phyloP scores from a whole-genome alignment of 2,329 filamentous ascomycete genomes.

The Epichloe glyceriae region DNA sequence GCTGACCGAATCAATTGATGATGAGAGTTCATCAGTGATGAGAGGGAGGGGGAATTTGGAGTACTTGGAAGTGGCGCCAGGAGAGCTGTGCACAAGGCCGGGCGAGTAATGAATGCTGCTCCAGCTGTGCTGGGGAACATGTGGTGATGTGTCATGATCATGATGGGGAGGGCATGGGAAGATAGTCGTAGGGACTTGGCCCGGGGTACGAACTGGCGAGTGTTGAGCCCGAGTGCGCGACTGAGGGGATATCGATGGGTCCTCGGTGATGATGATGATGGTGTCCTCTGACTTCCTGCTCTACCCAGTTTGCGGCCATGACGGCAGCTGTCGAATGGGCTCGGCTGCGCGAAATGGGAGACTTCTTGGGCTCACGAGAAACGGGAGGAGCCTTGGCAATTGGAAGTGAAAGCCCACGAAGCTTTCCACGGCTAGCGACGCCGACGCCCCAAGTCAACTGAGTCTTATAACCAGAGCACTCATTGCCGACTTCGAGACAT shows the following conservation, averaged over 20 bases:
- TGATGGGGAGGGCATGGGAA: constrained; percentile 31
- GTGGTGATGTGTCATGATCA: constrained; percentile 27
- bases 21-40: constrained; percentile 36
- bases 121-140: constrained; percentile 31
- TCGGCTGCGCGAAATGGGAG: constrained; percentile 27
- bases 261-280: constrained; percentile 11
- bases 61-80: constrained; percentile 25
- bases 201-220: constrained; percentile 27
- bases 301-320: constrained; percentile 15
- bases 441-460: constrained; percentile 94
- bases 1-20: constrained; percentile 46
- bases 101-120: constrained; percentile 33
- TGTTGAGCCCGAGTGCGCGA: constrained; percentile 26
- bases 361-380: constrained; percentile 35
- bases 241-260: constrained; percentile 24
- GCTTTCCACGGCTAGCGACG: constrained; percentile 88
- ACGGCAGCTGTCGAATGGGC: constrained; percentile 30
- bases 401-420: constrained; percentile 71
- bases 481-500: constrained; percentile 81
- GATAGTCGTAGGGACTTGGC: constrained; percentile 31
- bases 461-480: constrained; percentile 93
- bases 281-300: constrained; percentile 20
- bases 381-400: constrained; percentile 49
- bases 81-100: constrained; percentile 20
- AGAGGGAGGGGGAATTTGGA: constrained; percentile 33